Conservation (phyloP, 306 rosid genomes). For the Castanea mollissima region DNA sequence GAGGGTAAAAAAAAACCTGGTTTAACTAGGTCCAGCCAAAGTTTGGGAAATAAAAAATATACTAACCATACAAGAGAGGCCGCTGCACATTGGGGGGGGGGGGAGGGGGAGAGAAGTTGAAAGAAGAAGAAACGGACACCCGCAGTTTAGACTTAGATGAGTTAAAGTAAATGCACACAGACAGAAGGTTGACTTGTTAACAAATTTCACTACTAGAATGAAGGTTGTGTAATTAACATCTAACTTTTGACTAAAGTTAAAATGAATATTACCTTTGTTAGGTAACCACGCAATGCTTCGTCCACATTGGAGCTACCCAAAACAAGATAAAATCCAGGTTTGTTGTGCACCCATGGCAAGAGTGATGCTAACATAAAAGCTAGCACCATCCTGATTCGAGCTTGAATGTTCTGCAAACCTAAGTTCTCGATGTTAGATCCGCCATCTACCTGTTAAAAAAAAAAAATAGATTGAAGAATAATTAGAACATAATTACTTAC, state of each 20-base stretch:
- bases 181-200: background rate
- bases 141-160: background rate
- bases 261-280: constrained; percentile 65
- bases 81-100: too few relatives aligned
- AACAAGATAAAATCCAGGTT: constrained; percentile 90
- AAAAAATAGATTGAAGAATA: constrained; percentile 15
- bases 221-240: background rate
- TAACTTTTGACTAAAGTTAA: background rate
- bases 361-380: constrained; percentile 98
- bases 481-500: background rate
- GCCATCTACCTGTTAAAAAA: constrained; percentile 71
- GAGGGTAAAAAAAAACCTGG: too few relatives aligned
- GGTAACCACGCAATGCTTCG: constrained; percentile 87
- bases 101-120: too few relatives aligned
- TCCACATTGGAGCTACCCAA: constrained; percentile 94
- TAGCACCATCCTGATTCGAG: constrained; percentile 89
- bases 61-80: too few relatives aligned
- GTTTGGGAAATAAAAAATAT: too few relatives aligned
- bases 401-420: constrained; percentile 92
- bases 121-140: background rate
- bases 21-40: too few relatives aligned
- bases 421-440: constrained; percentile 86
- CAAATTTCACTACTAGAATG: background rate
- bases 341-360: constrained; percentile 94
- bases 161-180: background rate